These are phyloP conservation scores for Agaricus subrufescens DNA, from an alignment of 768 basidiomycete species.

Conservation along the genomic window DNA sequence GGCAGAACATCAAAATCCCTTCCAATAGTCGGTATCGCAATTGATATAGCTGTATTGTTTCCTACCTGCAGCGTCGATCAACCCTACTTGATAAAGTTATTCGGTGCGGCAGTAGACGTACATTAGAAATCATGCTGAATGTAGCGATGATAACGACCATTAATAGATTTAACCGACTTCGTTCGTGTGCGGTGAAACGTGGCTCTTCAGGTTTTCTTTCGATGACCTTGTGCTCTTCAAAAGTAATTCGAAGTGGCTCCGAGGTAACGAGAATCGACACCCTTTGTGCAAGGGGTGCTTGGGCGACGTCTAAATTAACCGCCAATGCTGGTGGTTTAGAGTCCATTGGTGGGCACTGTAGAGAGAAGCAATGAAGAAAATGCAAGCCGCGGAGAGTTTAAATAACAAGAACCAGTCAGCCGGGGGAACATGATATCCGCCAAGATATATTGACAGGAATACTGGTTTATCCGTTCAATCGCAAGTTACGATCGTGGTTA, in stretches of 20 bases:
- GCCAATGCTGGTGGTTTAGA: not conserved
- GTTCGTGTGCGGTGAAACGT: not conserved
- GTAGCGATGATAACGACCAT: not conserved
- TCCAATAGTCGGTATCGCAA: conserved; percentile 49
- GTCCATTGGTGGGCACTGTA: not conserved
- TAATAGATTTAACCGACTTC: not conserved
- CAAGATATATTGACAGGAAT: too few relatives aligned
- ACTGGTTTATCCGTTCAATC: too few relatives aligned
- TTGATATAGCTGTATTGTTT: conserved; percentile 44
- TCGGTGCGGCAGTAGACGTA: conserved; percentile 13
- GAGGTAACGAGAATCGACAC: not conserved
- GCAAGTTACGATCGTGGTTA: too few relatives aligned
- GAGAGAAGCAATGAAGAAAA: too few relatives aligned
- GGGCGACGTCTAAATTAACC: not conserved
- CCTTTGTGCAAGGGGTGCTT: not conserved
- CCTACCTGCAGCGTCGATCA: conserved; percentile 23
- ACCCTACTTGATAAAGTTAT: not conserved
- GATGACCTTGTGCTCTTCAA: too few relatives aligned
- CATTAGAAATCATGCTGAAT: conserved; percentile 25
- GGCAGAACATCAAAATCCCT: conserved; percentile 43
- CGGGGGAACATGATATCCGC: too few relatives aligned
- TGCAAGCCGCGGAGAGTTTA: too few relatives aligned
- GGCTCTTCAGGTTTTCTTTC: too few relatives aligned
- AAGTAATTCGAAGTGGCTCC: too few relatives aligned
- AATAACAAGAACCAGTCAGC: too few relatives aligned